phyloP scores from a whole-genome alignment of 345 rosid genomes.

The Gossypium mustelinum region DNA sequence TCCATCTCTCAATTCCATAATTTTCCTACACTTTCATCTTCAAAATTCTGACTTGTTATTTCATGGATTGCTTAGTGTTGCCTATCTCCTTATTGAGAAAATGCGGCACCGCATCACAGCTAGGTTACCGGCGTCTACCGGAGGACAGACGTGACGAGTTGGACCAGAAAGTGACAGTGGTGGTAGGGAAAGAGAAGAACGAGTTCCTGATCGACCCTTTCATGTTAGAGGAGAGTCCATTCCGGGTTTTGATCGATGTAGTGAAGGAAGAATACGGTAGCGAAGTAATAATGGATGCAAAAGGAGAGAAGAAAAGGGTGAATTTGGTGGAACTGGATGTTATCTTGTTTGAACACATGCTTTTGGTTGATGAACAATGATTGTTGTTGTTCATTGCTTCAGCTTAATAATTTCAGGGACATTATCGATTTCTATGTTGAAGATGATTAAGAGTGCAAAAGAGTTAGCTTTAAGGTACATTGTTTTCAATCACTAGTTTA shows the following conservation, averaged over 20 bases:
- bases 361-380: slow-evolving; percentile 62
- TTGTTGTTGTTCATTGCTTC: slow-evolving; percentile 56
- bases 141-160: slow-evolving; percentile 19
- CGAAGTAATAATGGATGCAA: background rate
- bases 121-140: slow-evolving; percentile 37
- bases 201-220: slow-evolving; percentile 64
- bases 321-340: slow-evolving; percentile 37
- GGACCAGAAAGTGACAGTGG: slow-evolving; percentile 46
- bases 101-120: slow-evolving; percentile 22
- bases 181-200: slow-evolving; percentile 74
- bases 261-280: slow-evolving; percentile 11
- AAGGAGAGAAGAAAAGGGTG: too few relatives aligned
- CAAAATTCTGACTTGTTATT: background rate
- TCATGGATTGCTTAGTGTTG: slow-evolving; percentile 62
- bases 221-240: slow-evolving; percentile 62
- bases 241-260: slow-evolving; percentile 45
- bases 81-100: slow-evolving; percentile 37
- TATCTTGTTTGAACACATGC: slow-evolving; percentile 68
- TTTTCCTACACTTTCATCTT: background rate
- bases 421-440: slow-evolving; percentile 72
- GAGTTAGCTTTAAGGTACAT: background rate
- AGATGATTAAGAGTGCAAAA: slow-evolving; percentile 24
- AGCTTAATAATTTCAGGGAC: slow-evolving; percentile 59
- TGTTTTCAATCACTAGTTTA: background rate
- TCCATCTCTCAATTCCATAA: too few relatives aligned